These are phyloP conservation scores for Epithele typhae DNA, from an alignment of 768 basidiomycete species.

Conservation along the genomic window DNA sequence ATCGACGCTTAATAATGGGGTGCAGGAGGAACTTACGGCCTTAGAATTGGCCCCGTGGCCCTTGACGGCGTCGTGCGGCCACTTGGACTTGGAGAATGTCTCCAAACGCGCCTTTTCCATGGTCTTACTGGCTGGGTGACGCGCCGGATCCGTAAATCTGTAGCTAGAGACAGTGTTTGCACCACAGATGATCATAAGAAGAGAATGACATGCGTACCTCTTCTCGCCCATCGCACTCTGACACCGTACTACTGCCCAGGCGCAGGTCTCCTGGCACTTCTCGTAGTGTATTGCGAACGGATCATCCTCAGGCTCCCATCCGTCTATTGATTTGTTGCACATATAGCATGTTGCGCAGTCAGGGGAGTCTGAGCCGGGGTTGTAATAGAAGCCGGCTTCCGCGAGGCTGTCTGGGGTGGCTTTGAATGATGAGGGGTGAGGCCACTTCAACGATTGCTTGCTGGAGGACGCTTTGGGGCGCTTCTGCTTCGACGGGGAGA, in stretches of 20 bases:
- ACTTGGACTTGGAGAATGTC: constrained; percentile 57
- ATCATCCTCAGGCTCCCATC: constrained; percentile 84
- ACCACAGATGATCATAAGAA: not conserved
- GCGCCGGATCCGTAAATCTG: constrained; percentile 49
- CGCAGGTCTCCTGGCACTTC: constrained; percentile 63
- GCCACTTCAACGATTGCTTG: constrained; percentile 68
- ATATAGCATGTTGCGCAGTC: constrained; percentile 83
- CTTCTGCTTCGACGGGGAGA: constrained; percentile 46
- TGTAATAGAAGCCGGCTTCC: constrained; percentile 87
- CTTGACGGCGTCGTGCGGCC: constrained; percentile 63
- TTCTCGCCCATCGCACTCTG: constrained; percentile 53
- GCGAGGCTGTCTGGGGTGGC: constrained; percentile 77
- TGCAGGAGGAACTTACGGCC: constrained; percentile 41
- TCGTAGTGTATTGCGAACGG: constrained; percentile 79
- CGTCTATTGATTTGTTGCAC: constrained; percentile 76
- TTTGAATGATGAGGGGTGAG: constrained; percentile 57
- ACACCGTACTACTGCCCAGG: constrained; percentile 79
- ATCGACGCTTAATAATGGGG: not conserved
- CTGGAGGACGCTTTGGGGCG: constrained; percentile 48
- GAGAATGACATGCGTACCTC: constrained; percentile 38
- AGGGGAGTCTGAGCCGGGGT: constrained; percentile 58
- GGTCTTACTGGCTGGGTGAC: constrained; percentile 59
- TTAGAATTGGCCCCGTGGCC: constrained; percentile 68
- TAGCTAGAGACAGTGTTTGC: constrained; percentile 39
- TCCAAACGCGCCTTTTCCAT: constrained; percentile 73